phyloP scores from a whole-genome alignment of 257 asterid species.

The Orobanche coerulescens region DNA sequence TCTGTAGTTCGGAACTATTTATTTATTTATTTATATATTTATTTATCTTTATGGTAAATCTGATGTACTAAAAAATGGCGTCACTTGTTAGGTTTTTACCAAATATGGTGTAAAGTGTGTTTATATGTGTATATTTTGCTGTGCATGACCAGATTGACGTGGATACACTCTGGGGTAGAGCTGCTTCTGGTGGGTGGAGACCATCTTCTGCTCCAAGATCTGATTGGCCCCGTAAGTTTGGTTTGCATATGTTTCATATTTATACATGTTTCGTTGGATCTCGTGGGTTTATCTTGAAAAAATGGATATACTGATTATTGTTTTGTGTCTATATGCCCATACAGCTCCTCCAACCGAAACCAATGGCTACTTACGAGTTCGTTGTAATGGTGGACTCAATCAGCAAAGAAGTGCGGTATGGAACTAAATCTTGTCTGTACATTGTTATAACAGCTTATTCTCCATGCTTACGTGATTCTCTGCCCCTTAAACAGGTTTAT shows the following conservation, averaged over 20 bases:
- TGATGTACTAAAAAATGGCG: neutral
- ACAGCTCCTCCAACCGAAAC: constrained; percentile 78
- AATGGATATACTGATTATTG: constrained; percentile 14
- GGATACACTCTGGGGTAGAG: constrained; percentile 73
- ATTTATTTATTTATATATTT: neutral
- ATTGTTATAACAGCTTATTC: neutral
- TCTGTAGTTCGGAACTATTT: neutral
- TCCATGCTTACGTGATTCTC: constrained; percentile 3
- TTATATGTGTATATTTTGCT: constrained; percentile 17
- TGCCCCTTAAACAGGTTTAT: neutral
- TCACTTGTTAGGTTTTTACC: neutral
- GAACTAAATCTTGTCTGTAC: constrained; percentile 15
- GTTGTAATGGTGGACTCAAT: constrained; percentile 97
- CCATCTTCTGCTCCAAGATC: constrained; percentile 96
- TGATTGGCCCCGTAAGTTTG: constrained; percentile 80
- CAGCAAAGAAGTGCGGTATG: constrained; percentile 96
- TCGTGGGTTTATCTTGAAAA: neutral
- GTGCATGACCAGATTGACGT: constrained; percentile 51
- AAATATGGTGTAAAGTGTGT: neutral
- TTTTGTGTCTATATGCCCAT: constrained; percentile 18
- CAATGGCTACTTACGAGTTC: constrained; percentile 93
- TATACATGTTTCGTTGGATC: constrained; percentile 6
- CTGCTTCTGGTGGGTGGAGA: constrained; percentile 84
- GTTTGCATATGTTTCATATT: neutral
- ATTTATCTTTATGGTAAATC: constrained; percentile 10